Base-by-base conservation (phyloP, 208 protist genomes). In the Novymonas esmeraldas region DNA sequence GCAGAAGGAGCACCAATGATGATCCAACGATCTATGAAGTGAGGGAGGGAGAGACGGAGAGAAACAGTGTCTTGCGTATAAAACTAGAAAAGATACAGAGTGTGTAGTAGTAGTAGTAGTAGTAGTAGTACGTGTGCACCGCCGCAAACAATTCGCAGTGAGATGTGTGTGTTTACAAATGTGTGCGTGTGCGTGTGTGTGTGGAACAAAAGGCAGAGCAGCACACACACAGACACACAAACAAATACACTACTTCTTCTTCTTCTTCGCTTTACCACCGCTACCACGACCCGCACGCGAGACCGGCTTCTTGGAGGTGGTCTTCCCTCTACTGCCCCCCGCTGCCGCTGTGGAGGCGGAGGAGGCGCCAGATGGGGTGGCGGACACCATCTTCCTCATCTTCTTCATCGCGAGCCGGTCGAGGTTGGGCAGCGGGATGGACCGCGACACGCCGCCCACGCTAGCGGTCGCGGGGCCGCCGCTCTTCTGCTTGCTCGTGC, bases 361-460 rank as follows among this genome's bases (percentile, higher is more conserved):
- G n/a, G n/a, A n/a, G 42, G 29, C 2, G 4, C 52, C 1, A 6
- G 16, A 42, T 34, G 52, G 33, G 2, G 52, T 6, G 9, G n/a
- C 18, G 33, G 29, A 18, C 26, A 54, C 33, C 28, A 41, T 44
- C 14, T 55, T 39, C 34, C 69, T 54, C 13, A 48, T 56, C 45
- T 74, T 73, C 60, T 69, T 79, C 1, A 50, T 2, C 2, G 66
- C 60, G 13, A 71, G 73, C 29, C 52, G 48, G 18, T 60, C 50
- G 11, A 79, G 31, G 41, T 79, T 64, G 6, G 73, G 73, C 6
- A 79, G 61, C 16, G 73, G 73, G 42, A 79, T 73, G 2, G 73
- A 79, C 22, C 41, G 73, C 14, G 67, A 70, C 1, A 56, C 70
- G 14, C 46, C 56, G 22, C 7, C 48, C 20, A 2, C 18, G 7